A percentile compares a stretch with the other conserved stretches of the same genome.
Evolutionary conservation across 345 rosid genomes (phyloP).

Genomic region (Hibiscus tridactylites): DNA sequence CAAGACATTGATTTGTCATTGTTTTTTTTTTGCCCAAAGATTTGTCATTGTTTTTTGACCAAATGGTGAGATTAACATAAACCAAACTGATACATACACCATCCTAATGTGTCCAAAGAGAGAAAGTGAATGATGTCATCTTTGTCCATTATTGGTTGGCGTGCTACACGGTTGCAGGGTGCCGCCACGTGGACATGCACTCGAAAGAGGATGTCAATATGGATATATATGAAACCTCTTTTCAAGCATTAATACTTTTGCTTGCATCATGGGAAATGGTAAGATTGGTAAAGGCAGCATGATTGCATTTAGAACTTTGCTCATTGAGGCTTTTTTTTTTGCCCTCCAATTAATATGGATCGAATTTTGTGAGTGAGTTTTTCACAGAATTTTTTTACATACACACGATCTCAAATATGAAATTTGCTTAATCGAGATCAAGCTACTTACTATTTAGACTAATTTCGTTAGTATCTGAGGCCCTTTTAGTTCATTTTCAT

Average conservation of each 20-base stretch:
- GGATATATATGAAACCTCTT: background rate
- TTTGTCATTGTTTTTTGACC: conserved; percentile 19
- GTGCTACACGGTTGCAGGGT: conserved; percentile 10
- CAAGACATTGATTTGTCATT: background rate
- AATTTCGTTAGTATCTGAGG: too few species aligned
- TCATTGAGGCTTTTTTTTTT: too few species aligned
- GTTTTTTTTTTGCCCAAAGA: conserved; percentile 5
- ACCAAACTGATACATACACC: background rate
- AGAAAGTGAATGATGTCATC: conserved; percentile 1
- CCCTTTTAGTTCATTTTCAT: too few species aligned
- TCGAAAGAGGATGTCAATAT: background rate
- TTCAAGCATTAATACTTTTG: background rate
- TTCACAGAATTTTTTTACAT: too few species aligned
- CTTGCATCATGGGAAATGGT: background rate
- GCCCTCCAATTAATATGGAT: too few species aligned
- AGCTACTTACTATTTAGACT: too few species aligned
- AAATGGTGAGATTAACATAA: conserved; percentile 4
- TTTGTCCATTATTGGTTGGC: conserved; percentile 1
- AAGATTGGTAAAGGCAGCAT: background rate
- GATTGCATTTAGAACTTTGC: background rate
- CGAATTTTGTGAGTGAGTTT: too few species aligned
- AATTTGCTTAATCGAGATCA: too few species aligned
- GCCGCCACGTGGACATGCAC: conserved; percentile 15
- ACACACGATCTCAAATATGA: too few species aligned
- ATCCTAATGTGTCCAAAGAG: conserved; percentile 2